Evolutionary conservation across 2,329 filamentous ascomycete species (phyloP), one percentile per base, ranked within the genome.

Genomic region (Apiospora hydei): DNA sequence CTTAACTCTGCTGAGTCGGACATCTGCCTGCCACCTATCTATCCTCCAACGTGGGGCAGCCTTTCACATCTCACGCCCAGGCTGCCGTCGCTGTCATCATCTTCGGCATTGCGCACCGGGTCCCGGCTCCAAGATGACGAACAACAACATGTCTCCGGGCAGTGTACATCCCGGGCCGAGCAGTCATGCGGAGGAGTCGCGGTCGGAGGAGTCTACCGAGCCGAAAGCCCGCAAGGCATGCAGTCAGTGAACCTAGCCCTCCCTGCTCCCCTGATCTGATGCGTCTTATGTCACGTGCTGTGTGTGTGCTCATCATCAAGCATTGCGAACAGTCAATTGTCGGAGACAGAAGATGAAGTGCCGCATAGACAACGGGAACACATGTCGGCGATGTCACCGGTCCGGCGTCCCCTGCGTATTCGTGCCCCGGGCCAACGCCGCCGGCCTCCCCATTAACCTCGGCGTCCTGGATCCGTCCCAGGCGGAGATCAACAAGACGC

Each of bases 351-450:
- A 83, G 76, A 82, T 83, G 81, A 82, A 81, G 75, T 83, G 82
- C 72, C 77, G 79, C 53, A 78, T 83, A 26, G 81, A 83, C 21
- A 75, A 77, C 8, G 79, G 80, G 34, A 76, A 77, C 21, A 78
- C 78, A 0, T 82, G 81, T 74, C 79, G 81, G 24, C 77, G 81
- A 72, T 83, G 81, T 71, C 71, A 78, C 24, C 78, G 79, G 11
- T 77, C 78, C 6, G 81, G 80, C n/a, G 77, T 81, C 13, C 80
- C 81, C 30, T 84, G 83, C 74, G 77, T 84, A 16, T 84, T 84
- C 71, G 81, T 83, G 44, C 82, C 83, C 14, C 78, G 82, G 53
- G 82, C 81, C 61, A 84, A 84, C 74, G 82, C 82, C 71, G 80
- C 72, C 26, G 68, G 75, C 16, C 72, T 75, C 38, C 70, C 71